Conservation (phyloP, 176 grass and related monocot genomes). For the Rhipidocladum racemiflorum region DNA sequence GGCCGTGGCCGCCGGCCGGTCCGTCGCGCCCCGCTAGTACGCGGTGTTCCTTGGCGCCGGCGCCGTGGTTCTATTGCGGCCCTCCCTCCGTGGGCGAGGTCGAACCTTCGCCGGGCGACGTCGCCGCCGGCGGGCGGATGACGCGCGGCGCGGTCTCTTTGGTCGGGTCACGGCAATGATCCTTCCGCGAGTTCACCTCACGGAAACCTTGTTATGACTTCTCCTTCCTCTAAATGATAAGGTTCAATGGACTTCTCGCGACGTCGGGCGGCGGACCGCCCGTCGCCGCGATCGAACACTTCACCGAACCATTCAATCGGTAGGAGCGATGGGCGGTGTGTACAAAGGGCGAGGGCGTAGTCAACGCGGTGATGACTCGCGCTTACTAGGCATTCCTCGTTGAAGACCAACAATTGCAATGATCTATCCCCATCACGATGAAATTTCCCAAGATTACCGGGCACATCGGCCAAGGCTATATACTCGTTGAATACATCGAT, state of each 20-base stretch:
- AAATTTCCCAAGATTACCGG: no score
- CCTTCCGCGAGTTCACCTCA: constrained; percentile 50
- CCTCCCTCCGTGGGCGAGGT: neutral
- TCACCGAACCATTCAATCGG: constrained; percentile 3
- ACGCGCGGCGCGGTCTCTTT: no score
- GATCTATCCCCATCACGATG: no score
- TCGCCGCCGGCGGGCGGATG: no score
- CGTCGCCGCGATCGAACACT: neutral
- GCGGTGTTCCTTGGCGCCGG: neutral
- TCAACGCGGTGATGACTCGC: no score
- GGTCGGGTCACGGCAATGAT: constrained; percentile 14
- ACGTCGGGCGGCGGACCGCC: constrained; percentile 4
- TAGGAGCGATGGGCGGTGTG: no score
- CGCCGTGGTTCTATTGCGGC: neutral
- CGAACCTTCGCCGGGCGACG: neutral
- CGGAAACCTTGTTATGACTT: constrained; percentile 57
- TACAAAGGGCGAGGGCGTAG: no score
- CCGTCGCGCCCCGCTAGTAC: neutral
- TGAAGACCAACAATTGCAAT: no score
- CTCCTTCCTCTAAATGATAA: constrained; percentile 62
- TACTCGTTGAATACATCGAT: constrained; percentile 46
- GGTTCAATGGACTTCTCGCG: constrained; percentile 33
- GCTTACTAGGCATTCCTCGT: no score
- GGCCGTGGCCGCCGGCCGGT: neutral
- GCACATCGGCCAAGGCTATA: constrained; percentile 17